Conservation (phyloP, 139 green algal species). For the Chlamydomonas sphaeroides region DNA sequence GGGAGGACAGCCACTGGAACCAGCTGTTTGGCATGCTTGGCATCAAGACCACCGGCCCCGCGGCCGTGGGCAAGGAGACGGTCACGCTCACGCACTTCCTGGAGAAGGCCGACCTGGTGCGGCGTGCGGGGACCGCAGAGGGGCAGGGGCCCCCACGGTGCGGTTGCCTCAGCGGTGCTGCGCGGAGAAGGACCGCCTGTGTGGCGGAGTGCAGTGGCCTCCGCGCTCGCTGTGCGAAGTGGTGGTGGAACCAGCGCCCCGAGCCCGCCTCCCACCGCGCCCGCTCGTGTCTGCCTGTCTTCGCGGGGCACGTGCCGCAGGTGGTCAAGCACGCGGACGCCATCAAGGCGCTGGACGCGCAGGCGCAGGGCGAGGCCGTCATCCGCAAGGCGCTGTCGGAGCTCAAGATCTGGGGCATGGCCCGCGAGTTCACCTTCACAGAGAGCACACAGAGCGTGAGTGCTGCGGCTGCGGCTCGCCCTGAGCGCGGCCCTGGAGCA, state of each 20-base stretch:
- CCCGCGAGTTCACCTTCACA: conserved; percentile 72
- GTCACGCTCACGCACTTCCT: conserved; percentile 81
- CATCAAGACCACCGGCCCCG: conserved; percentile 62
- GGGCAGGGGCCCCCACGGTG: too few species aligned
- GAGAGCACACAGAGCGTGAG: conserved; percentile 39
- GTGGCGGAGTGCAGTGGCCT: too few species aligned
- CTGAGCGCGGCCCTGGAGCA: too few species aligned
- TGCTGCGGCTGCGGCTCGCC: too few species aligned
- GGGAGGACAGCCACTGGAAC: conserved; percentile 83
- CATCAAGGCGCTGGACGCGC: conserved; percentile 76
- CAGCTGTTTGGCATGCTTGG: conserved; percentile 78
- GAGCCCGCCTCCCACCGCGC: background rate
- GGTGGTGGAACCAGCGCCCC: too few species aligned
- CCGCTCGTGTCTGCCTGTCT: too few species aligned
- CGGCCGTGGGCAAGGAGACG: conserved; percentile 68
- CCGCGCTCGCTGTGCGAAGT: too few species aligned
- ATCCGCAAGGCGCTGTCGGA: conserved; percentile 83
- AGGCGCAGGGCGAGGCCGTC: conserved; percentile 79
- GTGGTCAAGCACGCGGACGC: conserved; percentile 64
- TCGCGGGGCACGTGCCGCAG: too few species aligned
- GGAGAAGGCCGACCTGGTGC: conserved; percentile 63
- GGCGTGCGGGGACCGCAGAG: background rate
- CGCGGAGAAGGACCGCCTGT: too few species aligned
- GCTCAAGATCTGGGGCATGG: conserved; percentile 83
- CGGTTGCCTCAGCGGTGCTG: too few species aligned